These are phyloP conservation scores for Prunus mira DNA, from an alignment of 306 rosid species.

Conservation along the genomic window DNA sequence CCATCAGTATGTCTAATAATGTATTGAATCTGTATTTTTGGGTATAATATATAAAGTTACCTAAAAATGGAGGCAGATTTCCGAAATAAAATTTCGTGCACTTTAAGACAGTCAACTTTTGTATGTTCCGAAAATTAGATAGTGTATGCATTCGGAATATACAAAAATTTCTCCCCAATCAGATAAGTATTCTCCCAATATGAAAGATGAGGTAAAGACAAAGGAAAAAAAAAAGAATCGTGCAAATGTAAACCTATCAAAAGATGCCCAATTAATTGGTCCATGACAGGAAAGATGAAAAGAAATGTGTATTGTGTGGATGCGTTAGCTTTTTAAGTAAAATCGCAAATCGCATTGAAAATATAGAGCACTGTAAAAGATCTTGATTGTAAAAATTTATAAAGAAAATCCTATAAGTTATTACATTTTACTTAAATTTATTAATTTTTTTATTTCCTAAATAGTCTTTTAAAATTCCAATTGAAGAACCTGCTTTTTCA, in stretches of 20 bases:
- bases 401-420: no score
- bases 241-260: neutral
- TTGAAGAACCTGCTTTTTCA: no score
- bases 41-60: no score
- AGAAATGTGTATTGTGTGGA: neutral
- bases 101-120: neutral
- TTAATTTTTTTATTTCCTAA: no score
- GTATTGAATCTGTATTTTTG: no score
- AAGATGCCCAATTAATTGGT: neutral
- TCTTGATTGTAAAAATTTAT: no score
- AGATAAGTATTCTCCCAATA: neutral
- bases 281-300: neutral
- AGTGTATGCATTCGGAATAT: rapidly evolving
- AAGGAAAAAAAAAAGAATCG: neutral
- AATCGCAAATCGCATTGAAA: no score
- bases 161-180: neutral
- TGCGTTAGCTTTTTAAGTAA: neutral
- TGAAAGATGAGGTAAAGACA: neutral
- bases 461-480: no score
- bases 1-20: no score
- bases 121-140: no score
- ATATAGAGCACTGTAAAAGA: no score
- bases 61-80: neutral
- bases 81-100: neutral
- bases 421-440: no score